These are phyloP conservation scores for Alternaria sp. DNA, from an alignment of 2,329 filamentous ascomycete species.

Conservation along the genomic window DNA sequence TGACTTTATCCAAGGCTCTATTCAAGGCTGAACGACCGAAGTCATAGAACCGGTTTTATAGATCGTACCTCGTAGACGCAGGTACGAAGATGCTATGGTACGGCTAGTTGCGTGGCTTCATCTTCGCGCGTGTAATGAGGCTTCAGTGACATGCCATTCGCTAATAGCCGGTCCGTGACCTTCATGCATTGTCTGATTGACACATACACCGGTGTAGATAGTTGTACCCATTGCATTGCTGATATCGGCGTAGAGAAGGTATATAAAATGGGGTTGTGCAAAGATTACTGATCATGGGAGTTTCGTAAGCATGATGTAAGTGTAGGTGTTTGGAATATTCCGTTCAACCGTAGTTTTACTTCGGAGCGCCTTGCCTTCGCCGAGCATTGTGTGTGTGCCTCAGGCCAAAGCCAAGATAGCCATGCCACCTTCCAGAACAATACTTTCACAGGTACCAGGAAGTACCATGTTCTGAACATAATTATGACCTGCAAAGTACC, in stretches of 20 bases:
- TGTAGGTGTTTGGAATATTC: conserved; percentile 1
- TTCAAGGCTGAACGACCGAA: conserved; percentile 12
- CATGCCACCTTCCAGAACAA: not conserved
- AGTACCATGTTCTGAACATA: not conserved
- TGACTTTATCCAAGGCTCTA: conserved; percentile 22
- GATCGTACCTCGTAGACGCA: not conserved
- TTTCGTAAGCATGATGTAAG: conserved; percentile 1
- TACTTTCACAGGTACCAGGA: not conserved
- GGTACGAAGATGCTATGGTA: not conserved
- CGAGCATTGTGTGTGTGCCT: not conserved
- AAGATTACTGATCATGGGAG: not conserved
- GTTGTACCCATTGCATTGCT: conserved; percentile 16
- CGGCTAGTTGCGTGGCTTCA: not conserved
- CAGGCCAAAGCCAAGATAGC: not conserved
- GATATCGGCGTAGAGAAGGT: conserved; percentile 9
- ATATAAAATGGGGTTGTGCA: conserved; percentile 2
- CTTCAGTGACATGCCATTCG: conserved; percentile 24
- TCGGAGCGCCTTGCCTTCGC: not conserved
- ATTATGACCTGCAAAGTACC: not conserved
- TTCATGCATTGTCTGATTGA: conserved; percentile 22
- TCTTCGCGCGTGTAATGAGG: conserved; percentile 17
- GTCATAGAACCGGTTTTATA: not conserved
- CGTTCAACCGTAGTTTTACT: not conserved
- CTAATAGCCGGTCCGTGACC: conserved; percentile 23
- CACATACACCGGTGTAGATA: conserved; percentile 17